These are phyloP conservation scores for Ascochyta rabiei DNA, from an alignment of 2,329 filamentous ascomycete genomes.

Conservation along the genomic window DNA sequence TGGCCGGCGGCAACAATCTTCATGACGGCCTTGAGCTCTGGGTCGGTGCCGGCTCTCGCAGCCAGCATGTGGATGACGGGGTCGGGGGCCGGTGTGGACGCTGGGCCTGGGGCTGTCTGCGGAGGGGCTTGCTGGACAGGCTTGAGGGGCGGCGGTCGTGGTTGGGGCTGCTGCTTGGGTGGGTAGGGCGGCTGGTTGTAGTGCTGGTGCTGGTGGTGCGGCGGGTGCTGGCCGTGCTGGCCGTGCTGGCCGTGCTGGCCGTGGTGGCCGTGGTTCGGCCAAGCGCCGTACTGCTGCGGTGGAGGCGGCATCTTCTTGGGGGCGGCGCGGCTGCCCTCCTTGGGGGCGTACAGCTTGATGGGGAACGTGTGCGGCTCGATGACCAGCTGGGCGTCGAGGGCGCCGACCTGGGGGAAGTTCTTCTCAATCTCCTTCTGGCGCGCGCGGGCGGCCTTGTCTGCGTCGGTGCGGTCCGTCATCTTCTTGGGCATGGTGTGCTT, in stretches of 20 bases:
- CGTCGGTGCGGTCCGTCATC: constrained; percentile 65
- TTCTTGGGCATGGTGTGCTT: constrained; percentile 46
- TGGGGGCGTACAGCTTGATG: constrained; percentile 53
- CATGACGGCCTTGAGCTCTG: constrained; percentile 77
- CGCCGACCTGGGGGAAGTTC: constrained; percentile 46
- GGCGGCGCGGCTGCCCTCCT: constrained; percentile 30
- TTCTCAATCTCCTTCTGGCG: constrained; percentile 62
- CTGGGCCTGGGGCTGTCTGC: constrained; percentile 23
- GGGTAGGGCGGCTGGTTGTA: constrained; percentile 13
- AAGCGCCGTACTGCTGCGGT: constrained; percentile 38
- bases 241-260: constrained; percentile 36
- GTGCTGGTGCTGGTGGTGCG: constrained; percentile 25
- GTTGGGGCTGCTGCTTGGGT: constrained; percentile 24
- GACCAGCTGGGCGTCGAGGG: constrained; percentile 65
- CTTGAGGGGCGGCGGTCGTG: constrained; percentile 41
- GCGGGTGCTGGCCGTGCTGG: constrained; percentile 34
- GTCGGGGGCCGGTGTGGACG: constrained; percentile 59
- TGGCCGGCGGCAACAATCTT: constrained; percentile 79
- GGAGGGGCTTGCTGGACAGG: constrained; percentile 33
- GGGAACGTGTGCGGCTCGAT: constrained; percentile 83
- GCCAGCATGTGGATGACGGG: constrained; percentile 82
- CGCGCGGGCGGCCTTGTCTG: constrained; percentile 62
- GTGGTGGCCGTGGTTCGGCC: constrained; percentile 42
- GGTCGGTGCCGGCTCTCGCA: constrained; percentile 74
- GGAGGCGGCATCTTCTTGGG: constrained; percentile 38